These are phyloP conservation scores for Gleditsia sinensis DNA, from an alignment of 306 rosid genomes.

Conservation along the genomic window DNA sequence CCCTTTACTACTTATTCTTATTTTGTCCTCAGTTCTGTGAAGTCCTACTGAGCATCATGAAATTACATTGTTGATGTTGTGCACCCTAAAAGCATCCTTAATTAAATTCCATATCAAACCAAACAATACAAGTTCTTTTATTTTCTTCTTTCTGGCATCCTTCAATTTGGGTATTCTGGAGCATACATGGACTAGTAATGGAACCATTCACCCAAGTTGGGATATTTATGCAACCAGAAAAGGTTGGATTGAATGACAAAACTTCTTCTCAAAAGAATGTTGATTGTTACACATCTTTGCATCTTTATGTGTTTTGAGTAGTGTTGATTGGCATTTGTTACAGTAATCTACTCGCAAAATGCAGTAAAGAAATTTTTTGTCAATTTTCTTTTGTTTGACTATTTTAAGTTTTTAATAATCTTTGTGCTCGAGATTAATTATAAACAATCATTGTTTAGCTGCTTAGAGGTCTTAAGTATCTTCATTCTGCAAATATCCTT, in stretches of 20 bases:
- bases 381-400: background rate
- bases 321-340: background rate
- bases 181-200: conserved; percentile 6
- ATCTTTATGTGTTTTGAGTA: background rate
- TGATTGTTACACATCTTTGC: background rate
- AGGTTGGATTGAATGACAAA: background rate
- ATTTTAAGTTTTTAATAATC: conserved; percentile 14
- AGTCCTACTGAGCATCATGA: background rate
- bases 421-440: conserved; percentile 33
- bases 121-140: background rate
- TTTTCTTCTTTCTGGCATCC: background rate
- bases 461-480: conserved; percentile 84
- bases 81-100: background rate
- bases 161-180: conserved; percentile 6
- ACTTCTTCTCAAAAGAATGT: background rate
- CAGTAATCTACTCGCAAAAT: background rate
- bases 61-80: background rate
- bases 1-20: background rate
- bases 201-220: background rate
- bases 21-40: background rate
- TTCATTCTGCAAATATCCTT: conserved; percentile 84
- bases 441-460: conserved; percentile 46
- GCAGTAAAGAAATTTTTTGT: background rate
- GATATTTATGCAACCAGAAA: background rate
- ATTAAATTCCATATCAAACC: background rate